phyloP scores from a whole-genome alignment of 2,329 filamentous ascomycete genomes.

The Colletotrichum shisoi region DNA sequence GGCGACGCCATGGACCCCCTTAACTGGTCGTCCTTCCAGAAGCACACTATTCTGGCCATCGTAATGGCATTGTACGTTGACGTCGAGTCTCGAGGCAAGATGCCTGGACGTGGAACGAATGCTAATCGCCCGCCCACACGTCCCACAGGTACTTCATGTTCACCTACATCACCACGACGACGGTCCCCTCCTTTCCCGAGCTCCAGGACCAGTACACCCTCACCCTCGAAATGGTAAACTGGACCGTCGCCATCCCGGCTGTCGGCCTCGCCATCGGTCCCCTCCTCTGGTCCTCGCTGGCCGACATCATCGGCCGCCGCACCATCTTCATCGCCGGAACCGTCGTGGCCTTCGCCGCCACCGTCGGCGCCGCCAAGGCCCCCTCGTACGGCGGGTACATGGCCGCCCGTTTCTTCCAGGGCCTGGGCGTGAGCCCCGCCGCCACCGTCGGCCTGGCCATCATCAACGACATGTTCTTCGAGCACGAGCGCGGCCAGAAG shows the following conservation, averaged over 20 bases:
- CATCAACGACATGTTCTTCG: constrained; percentile 64
- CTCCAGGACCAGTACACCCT: constrained; percentile 58
- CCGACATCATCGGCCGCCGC: constrained; percentile 62
- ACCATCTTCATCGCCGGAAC: constrained; percentile 57
- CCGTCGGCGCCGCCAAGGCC: constrained; percentile 48
- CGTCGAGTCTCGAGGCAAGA: not conserved
- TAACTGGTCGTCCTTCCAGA: constrained; percentile 59
- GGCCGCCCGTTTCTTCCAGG: constrained; percentile 66
- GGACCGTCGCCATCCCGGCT: constrained; percentile 62
- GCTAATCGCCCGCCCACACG: constrained; percentile 17
- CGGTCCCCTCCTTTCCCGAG: constrained; percentile 61
- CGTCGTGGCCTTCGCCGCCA: constrained; percentile 46
- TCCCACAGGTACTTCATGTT: constrained; percentile 61
- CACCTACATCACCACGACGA: constrained; percentile 66
- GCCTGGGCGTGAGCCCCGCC: constrained; percentile 62
- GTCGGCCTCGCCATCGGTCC: constrained; percentile 62
- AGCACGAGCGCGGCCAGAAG: constrained; percentile 63
- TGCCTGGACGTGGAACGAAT: not conserved
- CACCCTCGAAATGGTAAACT: constrained; percentile 59
- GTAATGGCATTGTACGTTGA: constrained; percentile 60
- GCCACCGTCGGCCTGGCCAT: constrained; percentile 64
- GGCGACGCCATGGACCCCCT: constrained; percentile 61
- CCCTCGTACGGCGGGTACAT: constrained; percentile 59
- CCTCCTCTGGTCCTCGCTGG: constrained; percentile 56
- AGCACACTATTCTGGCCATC: constrained; percentile 59